Evolutionary conservation across 1,139 yeast genomes (phyloP).

Genomic region (Ogataea hybrid): DNA sequence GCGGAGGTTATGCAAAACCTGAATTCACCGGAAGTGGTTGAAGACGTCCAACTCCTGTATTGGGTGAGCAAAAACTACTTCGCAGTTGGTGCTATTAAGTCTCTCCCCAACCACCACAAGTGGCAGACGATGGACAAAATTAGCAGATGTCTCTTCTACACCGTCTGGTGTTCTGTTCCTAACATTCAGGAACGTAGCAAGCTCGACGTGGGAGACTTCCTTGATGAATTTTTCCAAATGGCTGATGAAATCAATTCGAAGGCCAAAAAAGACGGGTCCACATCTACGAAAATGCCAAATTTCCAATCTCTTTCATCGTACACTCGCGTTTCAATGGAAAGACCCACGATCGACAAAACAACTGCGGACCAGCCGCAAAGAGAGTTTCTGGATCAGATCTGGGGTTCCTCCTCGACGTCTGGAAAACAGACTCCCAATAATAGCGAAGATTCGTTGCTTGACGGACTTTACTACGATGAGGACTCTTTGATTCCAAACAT

Average conservation of each 20-base stretch:
- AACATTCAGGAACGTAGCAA: conserved; percentile 10
- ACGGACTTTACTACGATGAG: conserved; percentile 13
- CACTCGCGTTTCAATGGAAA: neutral
- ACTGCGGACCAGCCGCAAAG: conserved; percentile 1
- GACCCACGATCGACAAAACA: neutral
- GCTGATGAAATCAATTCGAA: neutral
- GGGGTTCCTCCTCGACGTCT: neutral
- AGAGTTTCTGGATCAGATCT: conserved; percentile 2
- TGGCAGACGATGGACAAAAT: conserved; percentile 13
- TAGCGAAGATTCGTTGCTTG: conserved; percentile 12
- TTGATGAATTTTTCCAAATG: conserved; percentile 14
- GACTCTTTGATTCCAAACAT: conserved; percentile 27
- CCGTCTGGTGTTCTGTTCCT: conserved; percentile 12
- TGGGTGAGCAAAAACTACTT: conserved; percentile 19
- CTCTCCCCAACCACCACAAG: conserved; percentile 5
- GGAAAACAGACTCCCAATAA: conserved; percentile 10
- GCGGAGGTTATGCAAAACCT: conserved; percentile 26
- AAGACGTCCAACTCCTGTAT: conserved; percentile 25
- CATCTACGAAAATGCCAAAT: neutral
- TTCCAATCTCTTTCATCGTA: conserved; percentile 1
- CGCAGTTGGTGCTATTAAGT: conserved; percentile 5
- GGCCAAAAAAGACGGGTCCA: neutral
- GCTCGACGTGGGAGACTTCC: conserved; percentile 16
- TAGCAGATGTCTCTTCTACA: conserved; percentile 13
- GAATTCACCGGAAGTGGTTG: conserved; percentile 8